Conservation (phyloP, 257 asterid species). For the Plantago ovata region DNA sequence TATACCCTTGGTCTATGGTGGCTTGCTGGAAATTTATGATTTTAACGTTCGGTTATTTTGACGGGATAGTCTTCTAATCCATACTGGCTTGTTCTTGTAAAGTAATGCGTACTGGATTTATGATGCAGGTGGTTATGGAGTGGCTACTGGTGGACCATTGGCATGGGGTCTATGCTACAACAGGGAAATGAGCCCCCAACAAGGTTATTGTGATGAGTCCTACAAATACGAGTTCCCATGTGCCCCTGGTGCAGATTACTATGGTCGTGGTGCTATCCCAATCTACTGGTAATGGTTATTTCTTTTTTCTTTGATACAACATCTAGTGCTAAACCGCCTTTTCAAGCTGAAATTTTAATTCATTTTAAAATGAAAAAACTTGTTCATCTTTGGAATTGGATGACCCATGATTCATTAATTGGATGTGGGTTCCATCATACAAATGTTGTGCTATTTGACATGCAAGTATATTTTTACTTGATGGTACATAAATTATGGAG, state of each 20-base stretch:
- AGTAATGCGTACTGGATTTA: not conserved
- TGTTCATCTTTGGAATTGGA: not conserved
- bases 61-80: too few species aligned
- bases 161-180: slow-evolving; percentile 95
- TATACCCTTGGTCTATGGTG: too few species aligned
- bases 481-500: too few species aligned
- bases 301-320: not conserved
- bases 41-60: too few species aligned
- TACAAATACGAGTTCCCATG: slow-evolving; percentile 56
- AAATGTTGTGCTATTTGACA: too few species aligned
- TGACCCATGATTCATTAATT: not conserved
- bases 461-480: too few species aligned
- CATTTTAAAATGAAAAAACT: too few species aligned
- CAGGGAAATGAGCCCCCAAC: slow-evolving; percentile 59
- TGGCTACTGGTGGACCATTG: slow-evolving; percentile 81
- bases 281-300: slow-evolving; percentile 55
- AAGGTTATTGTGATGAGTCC: slow-evolving; percentile 41
- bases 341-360: too few species aligned
- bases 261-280: slow-evolving; percentile 92
- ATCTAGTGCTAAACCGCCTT: not conserved
- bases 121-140: slow-evolving; percentile 78
- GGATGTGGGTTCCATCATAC: too few species aligned
- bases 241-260: slow-evolving; percentile 69
- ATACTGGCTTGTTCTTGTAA: too few species aligned
- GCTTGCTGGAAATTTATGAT: too few species aligned